Base-by-base conservation (phyloP, 2,329 filamentous ascomycete species). In the Pseudocercospora ulei region DNA sequence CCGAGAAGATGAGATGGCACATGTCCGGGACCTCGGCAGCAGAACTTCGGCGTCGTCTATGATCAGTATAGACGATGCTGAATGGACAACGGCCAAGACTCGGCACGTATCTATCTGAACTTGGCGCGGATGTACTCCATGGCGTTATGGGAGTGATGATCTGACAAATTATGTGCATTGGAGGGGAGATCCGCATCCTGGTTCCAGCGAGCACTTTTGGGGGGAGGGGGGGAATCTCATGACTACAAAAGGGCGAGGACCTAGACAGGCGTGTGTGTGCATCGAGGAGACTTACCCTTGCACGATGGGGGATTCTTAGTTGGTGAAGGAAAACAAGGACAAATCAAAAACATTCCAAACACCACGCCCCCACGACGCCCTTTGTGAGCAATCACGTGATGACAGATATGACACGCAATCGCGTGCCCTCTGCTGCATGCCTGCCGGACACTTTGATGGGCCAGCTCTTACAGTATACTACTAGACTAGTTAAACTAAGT, bases 201-300 rank as follows among this genome's bases (percentile, higher is more conserved):
- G 23, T 35, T 28, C 23, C 31, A 35, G 38, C 38, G 38, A 41
- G 38, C 31, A n/a, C 24, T 31, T 29, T 30, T 27, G 22, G n/a
- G n/a, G n/a, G n/a, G n/a, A n/a, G n/a, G n/a, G n/a, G n/a, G n/a
- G n/a, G n/a, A n/a, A n/a, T n/a, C n/a, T n/a, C n/a, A n/a, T n/a
- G n/a, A n/a, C n/a, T n/a, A n/a, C n/a, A n/a, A 26, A 25, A 29
- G 22, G 29, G 31, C 38, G 30, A 41, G 38, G 30, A 41, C 38
- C 38, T 35, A 35, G 31, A 41, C 18, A 12, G n/a, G n/a, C 8
- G 30, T n/a, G n/a, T n/a, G 20, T 16, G 27, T 29, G 38, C 30
- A 35, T 41, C 38, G 38, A 41, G 38, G 38, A 41, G 38, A 35
- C 38, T 24, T 41, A 41, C 30, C 38, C 25, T 41, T 41, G 38